phyloP scores from a whole-genome alignment of 441 rosid genomes.

The Adansonia gregorii region DNA sequence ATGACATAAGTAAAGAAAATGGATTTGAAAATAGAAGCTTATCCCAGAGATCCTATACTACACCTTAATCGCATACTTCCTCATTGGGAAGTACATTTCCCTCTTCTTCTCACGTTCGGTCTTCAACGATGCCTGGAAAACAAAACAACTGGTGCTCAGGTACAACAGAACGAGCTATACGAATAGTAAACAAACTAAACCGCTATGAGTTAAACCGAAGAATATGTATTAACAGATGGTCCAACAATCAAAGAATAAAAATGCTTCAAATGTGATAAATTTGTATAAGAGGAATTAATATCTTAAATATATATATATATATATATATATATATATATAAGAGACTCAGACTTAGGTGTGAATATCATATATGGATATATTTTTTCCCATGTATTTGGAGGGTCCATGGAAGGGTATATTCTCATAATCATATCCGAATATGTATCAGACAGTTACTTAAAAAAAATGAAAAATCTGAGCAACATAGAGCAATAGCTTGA shows the following conservation, averaged over 20 bases:
- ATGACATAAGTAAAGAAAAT: conserved; percentile 7
- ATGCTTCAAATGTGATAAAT: not conserved
- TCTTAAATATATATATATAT: no score
- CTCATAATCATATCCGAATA: no score
- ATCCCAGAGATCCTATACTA: conserved; percentile 29
- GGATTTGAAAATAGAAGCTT: conserved; percentile 12
- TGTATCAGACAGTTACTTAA: no score
- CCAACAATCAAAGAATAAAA: not conserved
- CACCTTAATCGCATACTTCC: conserved; percentile 76
- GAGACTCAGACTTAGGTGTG: not conserved
- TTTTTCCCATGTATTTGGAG: no score
- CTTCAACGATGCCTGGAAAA: conserved; percentile 57
- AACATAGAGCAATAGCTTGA: not conserved
- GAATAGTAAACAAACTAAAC: not conserved
- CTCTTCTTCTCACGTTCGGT: conserved; percentile 72
- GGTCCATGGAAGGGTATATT: no score
- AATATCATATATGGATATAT: no score
- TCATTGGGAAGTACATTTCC: conserved; percentile 69
- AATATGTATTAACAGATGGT: not conserved
- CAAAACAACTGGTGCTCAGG: not conserved
- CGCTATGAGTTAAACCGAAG: not conserved
- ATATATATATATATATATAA: no score
- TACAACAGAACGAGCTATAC: not conserved
- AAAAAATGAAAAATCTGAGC: no score
- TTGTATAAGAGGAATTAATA: no score